Conservation (phyloP, 768 basidiomycete genomes). For the Dentipellis sp. region DNA sequence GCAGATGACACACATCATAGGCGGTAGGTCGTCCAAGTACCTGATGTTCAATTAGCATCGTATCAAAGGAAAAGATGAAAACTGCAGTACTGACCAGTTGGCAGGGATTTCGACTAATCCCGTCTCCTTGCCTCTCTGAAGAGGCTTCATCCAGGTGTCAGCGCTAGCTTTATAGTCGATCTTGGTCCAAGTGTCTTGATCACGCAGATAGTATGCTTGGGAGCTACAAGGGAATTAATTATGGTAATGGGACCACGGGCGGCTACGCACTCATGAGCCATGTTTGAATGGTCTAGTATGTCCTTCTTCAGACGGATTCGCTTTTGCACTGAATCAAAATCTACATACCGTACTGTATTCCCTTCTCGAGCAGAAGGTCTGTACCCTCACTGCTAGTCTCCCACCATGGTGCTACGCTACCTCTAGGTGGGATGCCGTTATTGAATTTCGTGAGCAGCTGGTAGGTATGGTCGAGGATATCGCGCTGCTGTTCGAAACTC, state of each 20-base stretch:
- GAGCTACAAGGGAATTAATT: slow-evolving; percentile 28
- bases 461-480: slow-evolving; percentile 59
- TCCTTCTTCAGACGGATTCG: background rate
- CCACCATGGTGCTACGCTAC: slow-evolving; percentile 75
- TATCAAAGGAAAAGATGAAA: background rate
- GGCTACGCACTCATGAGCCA: slow-evolving; percentile 37
- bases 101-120: slow-evolving; percentile 57
- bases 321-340: too few species aligned
- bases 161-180: slow-evolving; percentile 56
- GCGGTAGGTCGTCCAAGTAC: slow-evolving; percentile 68
- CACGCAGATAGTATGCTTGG: slow-evolving; percentile 59
- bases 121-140: slow-evolving; percentile 52
- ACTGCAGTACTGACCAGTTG: slow-evolving; percentile 41
- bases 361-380: slow-evolving; percentile 54
- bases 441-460: slow-evolving; percentile 60
- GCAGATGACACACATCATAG: slow-evolving; percentile 47
- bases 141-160: slow-evolving; percentile 66
- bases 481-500: slow-evolving; percentile 58
- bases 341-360: slow-evolving; percentile 59
- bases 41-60: slow-evolving; percentile 17
- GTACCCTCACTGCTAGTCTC: slow-evolving; percentile 64
- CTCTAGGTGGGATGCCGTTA: slow-evolving; percentile 46
- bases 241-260: background rate
- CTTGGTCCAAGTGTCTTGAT: slow-evolving; percentile 64
- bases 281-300: slow-evolving; percentile 44